A percentile compares a stretch with the other conserved stretches of the same genome.
Conservation (phyloP, 2,329 filamentous ascomycete genomes). For the Fusarium equiseti region DNA sequence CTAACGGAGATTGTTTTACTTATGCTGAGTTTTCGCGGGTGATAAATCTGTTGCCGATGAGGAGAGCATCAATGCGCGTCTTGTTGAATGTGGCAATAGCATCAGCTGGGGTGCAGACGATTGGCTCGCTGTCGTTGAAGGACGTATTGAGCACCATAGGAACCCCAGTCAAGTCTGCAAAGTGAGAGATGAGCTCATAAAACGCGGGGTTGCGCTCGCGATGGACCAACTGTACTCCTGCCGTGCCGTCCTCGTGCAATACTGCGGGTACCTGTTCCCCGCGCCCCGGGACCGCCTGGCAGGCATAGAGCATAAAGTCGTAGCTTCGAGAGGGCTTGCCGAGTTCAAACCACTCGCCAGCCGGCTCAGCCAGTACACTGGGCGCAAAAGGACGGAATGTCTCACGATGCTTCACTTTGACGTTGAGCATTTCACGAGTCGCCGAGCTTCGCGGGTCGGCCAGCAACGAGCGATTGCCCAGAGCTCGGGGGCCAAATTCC, state of each 20-base stretch:
- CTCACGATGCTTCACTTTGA: neutral
- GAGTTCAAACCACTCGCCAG: neutral
- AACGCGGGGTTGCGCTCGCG: neutral
- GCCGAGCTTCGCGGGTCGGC: neutral
- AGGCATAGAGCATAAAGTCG: neutral
- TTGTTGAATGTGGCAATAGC: neutral
- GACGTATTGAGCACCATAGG: neutral
- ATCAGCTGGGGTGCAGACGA: neutral
- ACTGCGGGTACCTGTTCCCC: neutral
- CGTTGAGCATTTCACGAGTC: neutral
- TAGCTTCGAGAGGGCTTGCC: neutral
- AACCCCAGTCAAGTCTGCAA: neutral
- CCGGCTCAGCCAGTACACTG: neutral
- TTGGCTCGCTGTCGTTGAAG: neutral
- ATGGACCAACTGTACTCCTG: neutral
- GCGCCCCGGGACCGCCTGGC: neutral
- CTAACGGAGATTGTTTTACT: neutral
- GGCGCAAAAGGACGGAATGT: neutral
- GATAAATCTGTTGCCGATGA: neutral
- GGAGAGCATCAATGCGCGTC: neutral
- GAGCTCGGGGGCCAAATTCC: neutral
- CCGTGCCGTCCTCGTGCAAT: neutral
- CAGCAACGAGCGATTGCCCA: neutral
- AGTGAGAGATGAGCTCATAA: neutral
- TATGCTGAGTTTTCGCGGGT: neutral